Evolutionary conservation across 2,329 filamentous ascomycete genomes (phyloP).

Genomic region (Trichoderma atroviride): DNA sequence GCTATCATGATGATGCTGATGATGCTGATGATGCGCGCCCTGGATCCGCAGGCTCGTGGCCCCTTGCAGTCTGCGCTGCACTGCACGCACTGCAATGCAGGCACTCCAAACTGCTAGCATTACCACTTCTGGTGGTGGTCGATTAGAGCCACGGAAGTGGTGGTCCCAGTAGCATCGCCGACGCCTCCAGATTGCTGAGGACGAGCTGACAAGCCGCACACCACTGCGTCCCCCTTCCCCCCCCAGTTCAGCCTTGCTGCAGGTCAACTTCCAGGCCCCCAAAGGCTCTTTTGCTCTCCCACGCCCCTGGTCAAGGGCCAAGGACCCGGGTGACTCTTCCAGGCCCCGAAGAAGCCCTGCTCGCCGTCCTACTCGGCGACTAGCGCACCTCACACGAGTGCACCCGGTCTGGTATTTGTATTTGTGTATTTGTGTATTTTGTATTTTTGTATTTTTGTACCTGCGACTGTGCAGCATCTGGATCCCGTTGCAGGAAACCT

Average conservation of each 20-base stretch:
- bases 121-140: neutral
- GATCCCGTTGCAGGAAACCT: constrained; percentile 2
- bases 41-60: constrained; percentile 2
- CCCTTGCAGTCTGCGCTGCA: constrained; percentile 10
- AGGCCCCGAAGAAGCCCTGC: constrained; percentile 20
- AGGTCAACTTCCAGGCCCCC: constrained; percentile 27
- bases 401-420: neutral
- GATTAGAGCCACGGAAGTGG: neutral
- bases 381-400: neutral
- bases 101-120: neutral
- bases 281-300: constrained; percentile 24
- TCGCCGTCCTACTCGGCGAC: neutral
- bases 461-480: neutral
- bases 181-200: neutral
- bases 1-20: constrained; percentile 12
- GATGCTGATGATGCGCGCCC: constrained; percentile 12
- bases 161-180: constrained; percentile 2
- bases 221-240: constrained; percentile 1
- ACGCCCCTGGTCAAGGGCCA: constrained; percentile 24
- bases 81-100: constrained; percentile 4
- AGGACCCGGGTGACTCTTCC: constrained; percentile 25
- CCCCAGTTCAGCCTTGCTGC: constrained; percentile 29
- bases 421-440: neutral
- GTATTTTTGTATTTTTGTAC: neutral
- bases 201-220: constrained; percentile 26